Conservation (phyloP, 2,329 filamentous ascomycete species). For the Penicillium hesseltinei region DNA sequence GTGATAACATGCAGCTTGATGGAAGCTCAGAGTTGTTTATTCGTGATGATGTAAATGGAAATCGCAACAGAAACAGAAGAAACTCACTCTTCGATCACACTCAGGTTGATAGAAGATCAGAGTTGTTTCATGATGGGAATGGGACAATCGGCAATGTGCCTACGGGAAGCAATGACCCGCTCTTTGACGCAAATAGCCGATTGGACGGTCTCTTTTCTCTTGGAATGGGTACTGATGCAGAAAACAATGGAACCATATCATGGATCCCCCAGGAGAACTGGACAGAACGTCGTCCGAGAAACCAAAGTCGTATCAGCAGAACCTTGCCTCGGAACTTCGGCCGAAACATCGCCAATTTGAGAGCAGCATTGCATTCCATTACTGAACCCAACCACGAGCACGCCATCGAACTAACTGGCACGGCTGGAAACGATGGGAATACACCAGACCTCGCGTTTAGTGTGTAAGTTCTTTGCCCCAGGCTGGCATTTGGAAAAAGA, state of each 20-base stretch:
- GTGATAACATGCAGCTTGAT: background rate
- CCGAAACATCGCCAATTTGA: background rate
- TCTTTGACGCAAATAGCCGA: background rate
- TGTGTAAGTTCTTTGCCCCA: background rate
- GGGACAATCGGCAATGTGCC: background rate
- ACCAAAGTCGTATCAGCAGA: background rate
- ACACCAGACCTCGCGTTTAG: background rate
- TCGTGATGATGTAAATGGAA: background rate
- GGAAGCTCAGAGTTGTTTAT: background rate
- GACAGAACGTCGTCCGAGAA: background rate
- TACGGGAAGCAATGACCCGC: background rate
- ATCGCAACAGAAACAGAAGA: background rate
- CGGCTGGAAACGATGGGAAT: background rate
- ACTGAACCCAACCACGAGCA: background rate
- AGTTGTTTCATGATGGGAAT: background rate
- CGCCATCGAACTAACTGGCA: background rate
- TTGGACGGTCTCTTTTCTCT: background rate
- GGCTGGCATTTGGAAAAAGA: background rate
- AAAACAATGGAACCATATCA: background rate
- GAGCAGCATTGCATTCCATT: background rate
- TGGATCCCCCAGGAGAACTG: background rate
- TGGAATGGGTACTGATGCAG: too few species aligned
- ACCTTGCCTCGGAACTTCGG: constrained; percentile 9
- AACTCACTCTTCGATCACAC: background rate
- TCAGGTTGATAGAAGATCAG: background rate